Base-by-base conservation (phyloP, 1,284 basidiomycete species). In the Ustilago shanxiensis region DNA sequence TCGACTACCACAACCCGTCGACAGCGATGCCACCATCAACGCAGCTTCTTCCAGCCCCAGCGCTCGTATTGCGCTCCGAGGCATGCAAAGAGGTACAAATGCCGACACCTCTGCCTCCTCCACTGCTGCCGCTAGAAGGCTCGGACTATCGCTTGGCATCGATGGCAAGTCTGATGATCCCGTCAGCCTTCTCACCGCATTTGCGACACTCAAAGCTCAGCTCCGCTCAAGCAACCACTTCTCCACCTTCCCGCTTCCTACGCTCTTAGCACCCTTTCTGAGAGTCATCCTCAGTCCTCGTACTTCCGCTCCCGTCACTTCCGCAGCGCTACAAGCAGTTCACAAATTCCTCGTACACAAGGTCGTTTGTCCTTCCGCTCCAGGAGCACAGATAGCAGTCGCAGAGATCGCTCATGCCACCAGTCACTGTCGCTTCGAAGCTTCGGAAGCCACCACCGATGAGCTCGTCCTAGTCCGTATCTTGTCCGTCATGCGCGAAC, bases 351-450 rank as follows among this genome's bases (percentile, higher is more conserved):
- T 95, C 84, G 88, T 92, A 49, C 92, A 91, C 84, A 90, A 92
- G 18, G 88, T 98, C 77, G 90, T 95, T 54, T 89, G 88, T 33
- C 86, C 89, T 8, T 86, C 80, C 6, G 84, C 83, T 35, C 65
- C 74, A 16, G 82, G 63, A 13, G 65, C 77, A 10, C 75, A 74
- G 45, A 86, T 89, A 35, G 92, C 93, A 5, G 89, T 99, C 56
- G 89, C 91, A 26, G 93, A 95, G 77, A 89, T 98, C 63, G 96
- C 95, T 83, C 92, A 90, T 66, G 92, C 95, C 0, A 90, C 96
- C 11, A 94, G 95, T 9, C 94, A 95, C 82, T 98, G 96, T 89
- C 95, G 97, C 86, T 99, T 99, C 85, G 97, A 99, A 86, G 94
- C 95, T 8, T 96, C 93, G 77, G 95, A 98, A 83, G 93, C 95